Percentiles rank a stretch among this genome's conserved stretches.
phyloP scores from a whole-genome alignment of 139 green algal species.

The Volvox africanus region DNA sequence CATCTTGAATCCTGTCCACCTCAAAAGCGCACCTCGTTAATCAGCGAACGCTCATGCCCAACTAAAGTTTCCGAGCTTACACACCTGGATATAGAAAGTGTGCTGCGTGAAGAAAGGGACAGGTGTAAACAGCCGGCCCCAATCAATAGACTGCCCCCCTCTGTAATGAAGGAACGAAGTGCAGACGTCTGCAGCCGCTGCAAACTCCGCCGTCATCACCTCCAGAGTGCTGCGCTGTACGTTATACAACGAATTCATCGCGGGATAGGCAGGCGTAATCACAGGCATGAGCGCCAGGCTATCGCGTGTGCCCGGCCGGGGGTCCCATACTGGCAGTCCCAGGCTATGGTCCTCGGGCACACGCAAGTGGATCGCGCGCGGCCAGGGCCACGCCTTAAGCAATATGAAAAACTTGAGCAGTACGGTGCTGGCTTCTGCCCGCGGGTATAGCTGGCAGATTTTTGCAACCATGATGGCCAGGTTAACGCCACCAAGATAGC shows the following conservation, averaged over 20 bases:
- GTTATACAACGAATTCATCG: constrained; percentile 96
- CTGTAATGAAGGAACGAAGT: constrained; percentile 47
- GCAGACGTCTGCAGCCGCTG: constrained; percentile 69
- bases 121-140: constrained; percentile 75
- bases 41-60: neutral
- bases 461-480: constrained; percentile 95
- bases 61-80: neutral
- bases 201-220: constrained; percentile 77
- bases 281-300: constrained; percentile 93
- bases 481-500: constrained; percentile 97
- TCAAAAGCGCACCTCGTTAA: too few relatives aligned
- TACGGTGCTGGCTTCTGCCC: constrained; percentile 13
- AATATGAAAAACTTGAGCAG: constrained; percentile 47
- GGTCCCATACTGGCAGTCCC: constrained; percentile 85
- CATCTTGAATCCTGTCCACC: too few relatives aligned
- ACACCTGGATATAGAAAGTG: constrained; percentile 87
- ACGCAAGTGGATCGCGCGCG: constrained; percentile 54
- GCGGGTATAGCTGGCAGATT: constrained; percentile 93
- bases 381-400: constrained; percentile 56
- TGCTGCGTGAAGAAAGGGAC: constrained; percentile 82
- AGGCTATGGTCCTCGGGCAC: constrained; percentile 48
- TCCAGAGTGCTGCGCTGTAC: constrained; percentile 81
- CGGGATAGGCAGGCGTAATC: constrained; percentile 97
- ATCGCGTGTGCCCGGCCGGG: constrained; percentile 82
- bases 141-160: constrained; percentile 57